A percentile compares a stretch with the other conserved stretches of the same genome.
Conservation (phyloP, 176 grass and related monocot species). For the Musa schizocarpa region DNA sequence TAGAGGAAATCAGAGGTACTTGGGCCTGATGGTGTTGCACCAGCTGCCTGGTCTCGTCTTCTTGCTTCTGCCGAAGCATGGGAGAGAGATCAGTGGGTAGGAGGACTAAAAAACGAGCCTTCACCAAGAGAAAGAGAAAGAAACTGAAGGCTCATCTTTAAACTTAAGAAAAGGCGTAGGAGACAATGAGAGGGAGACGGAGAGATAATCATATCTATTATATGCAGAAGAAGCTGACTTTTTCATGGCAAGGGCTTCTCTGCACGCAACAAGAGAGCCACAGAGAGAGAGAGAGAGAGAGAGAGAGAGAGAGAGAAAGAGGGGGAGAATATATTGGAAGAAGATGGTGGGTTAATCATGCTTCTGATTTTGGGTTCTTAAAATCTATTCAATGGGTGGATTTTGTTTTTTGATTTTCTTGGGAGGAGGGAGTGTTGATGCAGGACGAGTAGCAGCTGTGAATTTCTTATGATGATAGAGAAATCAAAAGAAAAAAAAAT, state of each 20-base stretch:
- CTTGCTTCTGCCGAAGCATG: neutral
- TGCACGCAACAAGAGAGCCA: constrained; percentile 6
- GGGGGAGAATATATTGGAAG: too few relatives aligned
- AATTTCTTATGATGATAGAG: too few relatives aligned
- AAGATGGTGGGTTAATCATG: too few relatives aligned
- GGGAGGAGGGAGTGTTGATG: too few relatives aligned
- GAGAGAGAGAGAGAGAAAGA: neutral
- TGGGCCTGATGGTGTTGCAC: neutral
- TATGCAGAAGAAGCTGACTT: constrained; percentile 19
- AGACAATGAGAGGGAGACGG: too few relatives aligned
- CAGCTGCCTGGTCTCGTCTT: neutral
- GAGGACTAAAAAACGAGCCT: neutral
- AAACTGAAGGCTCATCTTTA: neutral
- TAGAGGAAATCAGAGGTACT: neutral
- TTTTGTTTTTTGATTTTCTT: too few relatives aligned
- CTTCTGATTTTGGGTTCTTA: too few relatives aligned
- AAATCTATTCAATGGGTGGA: too few relatives aligned
- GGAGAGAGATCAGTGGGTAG: too few relatives aligned
- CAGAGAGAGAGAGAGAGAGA: neutral
- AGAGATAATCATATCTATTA: neutral
- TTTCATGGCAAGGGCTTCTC: constrained; percentile 9
- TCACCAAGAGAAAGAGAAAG: neutral
- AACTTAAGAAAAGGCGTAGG: neutral
- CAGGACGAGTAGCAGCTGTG: too few relatives aligned
- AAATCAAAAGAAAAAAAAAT: too few relatives aligned